Conservation (phyloP, 495 filamentous ascomycete species). For the Neurospora cerealis region DNA sequence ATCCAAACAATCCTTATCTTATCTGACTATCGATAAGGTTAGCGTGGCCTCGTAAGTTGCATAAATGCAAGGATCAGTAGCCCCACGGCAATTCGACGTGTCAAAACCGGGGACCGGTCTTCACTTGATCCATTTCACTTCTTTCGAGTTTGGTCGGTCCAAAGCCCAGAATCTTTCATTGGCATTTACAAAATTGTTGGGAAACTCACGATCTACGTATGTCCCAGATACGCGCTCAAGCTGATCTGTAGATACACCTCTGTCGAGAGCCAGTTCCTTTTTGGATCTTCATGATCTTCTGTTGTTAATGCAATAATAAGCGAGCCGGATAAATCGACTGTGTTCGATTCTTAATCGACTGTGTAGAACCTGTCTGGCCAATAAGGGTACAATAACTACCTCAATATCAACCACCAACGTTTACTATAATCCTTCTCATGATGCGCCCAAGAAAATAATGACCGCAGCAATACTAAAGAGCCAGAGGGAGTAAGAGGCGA, state of each 20-base stretch:
- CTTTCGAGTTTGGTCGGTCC: background rate
- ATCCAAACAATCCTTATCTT: constrained; percentile 4
- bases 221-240: background rate
- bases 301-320: background rate
- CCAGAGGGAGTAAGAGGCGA: too few relatives aligned
- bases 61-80: background rate
- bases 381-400: too few relatives aligned
- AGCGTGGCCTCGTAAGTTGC: background rate
- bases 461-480: too few relatives aligned
- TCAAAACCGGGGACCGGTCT: background rate
- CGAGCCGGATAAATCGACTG: too few relatives aligned
- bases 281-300: background rate
- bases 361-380: too few relatives aligned
- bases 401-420: too few relatives aligned
- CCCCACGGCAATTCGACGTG: background rate
- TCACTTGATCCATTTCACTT: background rate
- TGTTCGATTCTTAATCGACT: too few relatives aligned
- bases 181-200: background rate
- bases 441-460: too few relatives aligned
- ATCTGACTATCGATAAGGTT: constrained; percentile 12
- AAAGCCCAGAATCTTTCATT: background rate
- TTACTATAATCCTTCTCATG: too few relatives aligned
- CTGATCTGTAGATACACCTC: background rate
- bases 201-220: background rate
- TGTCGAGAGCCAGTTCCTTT: background rate